Conservation (phyloP, 2,329 filamentous ascomycete species). For the Phialophora tarda region DNA sequence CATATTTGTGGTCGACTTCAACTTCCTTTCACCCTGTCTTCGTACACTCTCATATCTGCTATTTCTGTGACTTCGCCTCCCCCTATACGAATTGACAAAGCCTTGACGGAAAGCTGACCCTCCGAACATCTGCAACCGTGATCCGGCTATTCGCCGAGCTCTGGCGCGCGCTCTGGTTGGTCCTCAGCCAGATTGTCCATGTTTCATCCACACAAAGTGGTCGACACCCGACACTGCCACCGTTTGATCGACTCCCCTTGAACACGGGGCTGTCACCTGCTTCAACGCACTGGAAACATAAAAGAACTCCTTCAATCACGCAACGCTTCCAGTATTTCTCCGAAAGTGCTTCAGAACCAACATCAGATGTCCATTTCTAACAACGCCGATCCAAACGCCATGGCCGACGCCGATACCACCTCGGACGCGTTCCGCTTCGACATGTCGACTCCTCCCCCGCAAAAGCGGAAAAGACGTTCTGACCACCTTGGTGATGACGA, state of each 20-base stretch:
- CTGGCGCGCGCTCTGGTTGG: conserved; percentile 34
- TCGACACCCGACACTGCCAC: conserved; percentile 36
- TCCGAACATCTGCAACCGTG: conserved; percentile 24
- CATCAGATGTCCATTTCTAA: conserved; percentile 21
- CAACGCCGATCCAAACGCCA: conserved; percentile 19
- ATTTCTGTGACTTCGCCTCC: conserved; percentile 2
- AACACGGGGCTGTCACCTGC: conserved; percentile 24
- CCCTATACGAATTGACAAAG: conserved; percentile 10
- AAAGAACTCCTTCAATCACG: conserved; percentile 24
- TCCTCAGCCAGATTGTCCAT: conserved; percentile 31
- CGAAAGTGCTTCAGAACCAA: conserved; percentile 4
- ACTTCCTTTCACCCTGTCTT: background rate
- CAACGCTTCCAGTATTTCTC: conserved; percentile 7
- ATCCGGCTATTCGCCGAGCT: conserved; percentile 24
- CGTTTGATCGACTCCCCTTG: conserved; percentile 36
- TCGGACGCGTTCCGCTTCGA: conserved; percentile 24
- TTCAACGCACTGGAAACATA: conserved; percentile 26
- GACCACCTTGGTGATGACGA: conserved; percentile 22
- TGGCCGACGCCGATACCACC: conserved; percentile 29
- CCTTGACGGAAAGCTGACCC: conserved; percentile 27
- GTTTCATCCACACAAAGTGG: conserved; percentile 33
- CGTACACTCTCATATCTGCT: background rate
- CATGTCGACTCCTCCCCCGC: conserved; percentile 14
- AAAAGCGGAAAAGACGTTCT: conserved; percentile 30
- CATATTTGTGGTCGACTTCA: background rate